Base-by-base conservation (phyloP, 1,139 yeast genomes). In the Yarrowia galli region DNA sequence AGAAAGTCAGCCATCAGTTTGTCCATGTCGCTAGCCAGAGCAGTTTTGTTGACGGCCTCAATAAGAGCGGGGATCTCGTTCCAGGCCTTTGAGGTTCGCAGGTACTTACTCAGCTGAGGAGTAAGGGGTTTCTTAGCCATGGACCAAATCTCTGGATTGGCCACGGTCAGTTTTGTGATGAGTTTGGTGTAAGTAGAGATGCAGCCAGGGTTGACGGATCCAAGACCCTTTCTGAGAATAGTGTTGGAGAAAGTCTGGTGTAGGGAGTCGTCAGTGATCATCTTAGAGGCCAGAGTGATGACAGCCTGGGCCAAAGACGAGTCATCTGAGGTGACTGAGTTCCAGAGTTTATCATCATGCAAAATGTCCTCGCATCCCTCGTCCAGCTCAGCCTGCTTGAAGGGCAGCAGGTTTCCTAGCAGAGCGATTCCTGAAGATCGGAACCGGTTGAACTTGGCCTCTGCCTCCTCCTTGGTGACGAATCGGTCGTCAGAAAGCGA, bases 401-500 rank as follows among this genome's bases (percentile, higher is more conserved):
- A 74, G 18, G 71, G 73, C 5, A 81, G 71, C 54, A 87, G 68
- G 68, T 83, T 82, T 0, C 79, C 80, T 28, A 89, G 74, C 75
- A 90, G 78, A 61, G 80, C 80, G 13, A 90, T 73, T 4, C 88
- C 80, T 8, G 88, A 80, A 61, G 83, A 82, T 16, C 87, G 75
- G 0, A 89, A 83, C 68, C 97, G 80, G 46, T 83, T 82, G 74
- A 87, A 90, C 74, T 90, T 91, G n/a, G 87, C 79, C 25, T 81
- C 80, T 0, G 91, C 83, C 70, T 92, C 97, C 38, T 87, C 90
- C 67, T 83, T 85, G 6, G 87, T 83, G 28, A 88, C 84, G 74
- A 86, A 88, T 70, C 97, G 81, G 73, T 87, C 89, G 73, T 93
- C 98, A 4, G 96, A 87, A 48, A 92, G 77, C 0, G 92, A 84